Conservation (phyloP, 805 yeast genomes). For the Suhomyces sp. region DNA sequence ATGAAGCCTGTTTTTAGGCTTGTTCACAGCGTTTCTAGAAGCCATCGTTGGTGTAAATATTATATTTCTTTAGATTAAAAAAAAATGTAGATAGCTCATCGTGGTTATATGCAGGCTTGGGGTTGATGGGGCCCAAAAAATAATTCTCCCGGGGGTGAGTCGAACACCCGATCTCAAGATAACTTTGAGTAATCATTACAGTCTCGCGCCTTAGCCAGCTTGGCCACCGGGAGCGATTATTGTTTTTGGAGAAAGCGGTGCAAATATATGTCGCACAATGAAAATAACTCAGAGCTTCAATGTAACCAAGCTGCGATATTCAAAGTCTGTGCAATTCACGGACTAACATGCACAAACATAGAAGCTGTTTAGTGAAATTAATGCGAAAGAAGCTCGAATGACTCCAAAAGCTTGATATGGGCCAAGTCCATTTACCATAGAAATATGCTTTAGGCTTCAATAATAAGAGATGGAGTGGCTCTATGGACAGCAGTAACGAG, state of each 20-base stretch:
- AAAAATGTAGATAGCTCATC: slow-evolving; percentile 8
- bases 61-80: not conserved
- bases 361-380: too few species aligned
- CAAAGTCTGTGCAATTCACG: too few species aligned
- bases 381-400: too few species aligned
- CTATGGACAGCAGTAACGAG: too few species aligned
- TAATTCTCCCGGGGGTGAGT: slow-evolving; percentile 47
- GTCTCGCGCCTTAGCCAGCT: slow-evolving; percentile 52
- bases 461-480: too few species aligned
- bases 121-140: slow-evolving; percentile 12
- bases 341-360: too few species aligned
- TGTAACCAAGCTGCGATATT: too few species aligned
- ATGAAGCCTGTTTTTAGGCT: slow-evolving; percentile 61
- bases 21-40: slow-evolving; percentile 76
- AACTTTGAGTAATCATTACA: slow-evolving; percentile 38
- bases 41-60: slow-evolving; percentile 52
- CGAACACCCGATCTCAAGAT: slow-evolving; percentile 51
- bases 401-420: too few species aligned
- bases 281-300: too few species aligned
- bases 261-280: too few species aligned
- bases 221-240: slow-evolving; percentile 43
- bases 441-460: too few species aligned
- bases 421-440: too few species aligned
- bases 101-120: not conserved
- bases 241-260: not conserved